A percentile compares a stretch with the other conserved stretches of the same genome.
phyloP scores from a whole-genome alignment of 345 rosid species.

The Populus simonii region DNA sequence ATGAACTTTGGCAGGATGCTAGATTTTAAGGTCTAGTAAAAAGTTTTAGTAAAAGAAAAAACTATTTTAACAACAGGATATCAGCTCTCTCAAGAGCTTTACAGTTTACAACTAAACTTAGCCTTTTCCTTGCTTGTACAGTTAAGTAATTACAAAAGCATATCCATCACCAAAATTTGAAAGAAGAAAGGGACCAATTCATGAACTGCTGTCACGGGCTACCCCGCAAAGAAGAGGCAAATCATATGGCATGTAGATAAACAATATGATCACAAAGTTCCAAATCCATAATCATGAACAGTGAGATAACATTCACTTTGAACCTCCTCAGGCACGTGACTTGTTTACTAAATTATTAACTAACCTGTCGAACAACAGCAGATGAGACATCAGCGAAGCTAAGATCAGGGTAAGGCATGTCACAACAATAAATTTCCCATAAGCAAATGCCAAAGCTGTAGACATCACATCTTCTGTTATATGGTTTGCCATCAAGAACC shows the following conservation, averaged over 20 bases:
- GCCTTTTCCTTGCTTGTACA: neutral
- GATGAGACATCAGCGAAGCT: constrained; percentile 78
- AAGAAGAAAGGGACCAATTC: neutral
- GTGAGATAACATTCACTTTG: neutral
- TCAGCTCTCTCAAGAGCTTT: neutral
- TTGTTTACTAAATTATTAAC: constrained; percentile 11
- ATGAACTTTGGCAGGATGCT: neutral
- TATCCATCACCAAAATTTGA: neutral
- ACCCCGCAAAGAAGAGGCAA: neutral
- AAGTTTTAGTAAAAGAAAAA: neutral
- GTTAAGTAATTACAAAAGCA: neutral
- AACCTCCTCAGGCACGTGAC: neutral
- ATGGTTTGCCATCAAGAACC: constrained; percentile 95
- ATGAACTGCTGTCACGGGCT: neutral
- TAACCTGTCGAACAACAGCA: constrained; percentile 79
- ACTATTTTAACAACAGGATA: neutral
- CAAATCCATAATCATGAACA: neutral
- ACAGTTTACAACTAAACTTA: neutral
- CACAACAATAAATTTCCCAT: constrained; percentile 97
- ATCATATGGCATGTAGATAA: neutral
- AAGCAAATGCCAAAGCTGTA: constrained; percentile 96
- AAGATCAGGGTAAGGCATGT: constrained; percentile 86
- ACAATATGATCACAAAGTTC: neutral
- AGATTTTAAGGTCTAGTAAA: neutral
- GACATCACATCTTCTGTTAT: constrained; percentile 87